Conservation (phyloP, 2,329 filamentous ascomycete genomes). For the Calonectria montana region DNA sequence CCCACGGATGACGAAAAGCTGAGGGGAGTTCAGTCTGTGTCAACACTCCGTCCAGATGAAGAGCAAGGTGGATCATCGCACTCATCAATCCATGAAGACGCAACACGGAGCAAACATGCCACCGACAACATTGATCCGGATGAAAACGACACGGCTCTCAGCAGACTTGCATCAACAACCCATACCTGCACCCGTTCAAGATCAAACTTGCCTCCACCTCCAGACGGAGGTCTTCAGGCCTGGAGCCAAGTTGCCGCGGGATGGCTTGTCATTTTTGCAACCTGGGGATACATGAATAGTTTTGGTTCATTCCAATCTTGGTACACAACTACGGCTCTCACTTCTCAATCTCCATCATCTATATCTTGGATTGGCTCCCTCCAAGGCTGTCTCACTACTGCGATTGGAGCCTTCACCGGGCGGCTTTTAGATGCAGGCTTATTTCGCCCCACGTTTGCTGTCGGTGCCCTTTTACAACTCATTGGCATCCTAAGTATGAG, state of each 20-base stretch:
- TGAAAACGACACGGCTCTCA: neutral
- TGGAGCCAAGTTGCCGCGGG: constrained; percentile 54
- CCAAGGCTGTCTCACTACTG: constrained; percentile 56
- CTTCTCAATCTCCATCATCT: constrained; percentile 44
- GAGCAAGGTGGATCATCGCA: neutral
- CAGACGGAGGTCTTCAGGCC: constrained; percentile 42
- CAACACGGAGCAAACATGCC: neutral
- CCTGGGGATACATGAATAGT: constrained; percentile 58
- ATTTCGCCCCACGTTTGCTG: constrained; percentile 52
- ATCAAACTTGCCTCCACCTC: constrained; percentile 29
- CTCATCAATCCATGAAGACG: neutral
- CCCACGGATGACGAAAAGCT: neutral
- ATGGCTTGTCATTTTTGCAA: constrained; percentile 55
- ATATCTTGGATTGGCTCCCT: constrained; percentile 61
- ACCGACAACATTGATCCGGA: neutral
- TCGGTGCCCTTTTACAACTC: constrained; percentile 52
- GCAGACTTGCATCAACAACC: neutral
- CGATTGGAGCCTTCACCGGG: constrained; percentile 57
- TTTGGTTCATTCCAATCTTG: constrained; percentile 59
- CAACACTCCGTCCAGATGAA: neutral
- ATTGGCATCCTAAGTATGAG: constrained; percentile 59
- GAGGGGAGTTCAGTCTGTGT: neutral
- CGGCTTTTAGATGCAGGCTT: constrained; percentile 57
- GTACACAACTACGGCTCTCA: constrained; percentile 48
- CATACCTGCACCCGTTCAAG: constrained; percentile 3